Conservation (phyloP, 306 rosid species). For the Inga laurina region DNA sequence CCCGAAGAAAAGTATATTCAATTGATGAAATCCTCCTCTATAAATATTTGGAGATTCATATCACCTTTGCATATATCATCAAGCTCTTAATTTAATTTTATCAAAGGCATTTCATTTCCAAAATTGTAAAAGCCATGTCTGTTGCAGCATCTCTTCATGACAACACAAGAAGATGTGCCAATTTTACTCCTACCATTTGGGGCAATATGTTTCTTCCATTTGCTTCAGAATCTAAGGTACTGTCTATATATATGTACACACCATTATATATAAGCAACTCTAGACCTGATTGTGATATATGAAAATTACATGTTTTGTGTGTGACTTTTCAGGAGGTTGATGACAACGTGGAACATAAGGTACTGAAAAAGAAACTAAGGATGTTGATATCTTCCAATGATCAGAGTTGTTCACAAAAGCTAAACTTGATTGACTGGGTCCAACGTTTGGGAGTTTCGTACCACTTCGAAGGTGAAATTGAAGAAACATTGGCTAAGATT, state of each 20-base stretch:
- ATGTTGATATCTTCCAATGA: neutral
- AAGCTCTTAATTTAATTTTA: neutral
- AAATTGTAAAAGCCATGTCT: neutral
- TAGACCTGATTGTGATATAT: too few relatives aligned
- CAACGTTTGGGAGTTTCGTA: neutral
- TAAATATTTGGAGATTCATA: neutral
- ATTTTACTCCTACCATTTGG: neutral
- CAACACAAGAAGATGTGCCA: neutral
- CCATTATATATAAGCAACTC: too few relatives aligned
- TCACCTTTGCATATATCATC: neutral
- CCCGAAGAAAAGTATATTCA: neutral
- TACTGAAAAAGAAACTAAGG: neutral
- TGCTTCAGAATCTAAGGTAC: neutral
- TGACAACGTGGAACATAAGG: neutral
- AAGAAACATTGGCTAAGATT: conserved; percentile 17
- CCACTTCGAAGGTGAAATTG: conserved; percentile 22
- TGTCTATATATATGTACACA: too few relatives aligned
- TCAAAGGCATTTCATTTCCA: neutral
- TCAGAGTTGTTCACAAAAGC: neutral
- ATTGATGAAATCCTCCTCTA: neutral
- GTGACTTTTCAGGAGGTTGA: neutral
- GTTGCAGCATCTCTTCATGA: neutral
- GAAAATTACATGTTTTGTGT: neutral
- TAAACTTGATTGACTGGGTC: neutral
- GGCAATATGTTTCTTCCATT: neutral